These are phyloP conservation scores for Citrullus mucosospermus DNA, from an alignment of 306 rosid genomes.

Conservation along the genomic window DNA sequence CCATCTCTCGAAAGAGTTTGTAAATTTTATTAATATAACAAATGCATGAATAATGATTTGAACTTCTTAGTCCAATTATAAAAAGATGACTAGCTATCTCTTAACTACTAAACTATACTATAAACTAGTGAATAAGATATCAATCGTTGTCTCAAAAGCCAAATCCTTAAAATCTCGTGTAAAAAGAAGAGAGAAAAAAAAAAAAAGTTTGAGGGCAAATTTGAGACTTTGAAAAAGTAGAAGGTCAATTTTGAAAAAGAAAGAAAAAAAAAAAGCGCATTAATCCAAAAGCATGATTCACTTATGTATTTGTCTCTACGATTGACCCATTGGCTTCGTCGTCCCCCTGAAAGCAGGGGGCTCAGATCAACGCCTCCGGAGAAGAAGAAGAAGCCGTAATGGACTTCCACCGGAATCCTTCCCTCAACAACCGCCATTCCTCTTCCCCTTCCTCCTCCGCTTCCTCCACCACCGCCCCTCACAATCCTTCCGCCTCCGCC, in stretches of 20 bases:
- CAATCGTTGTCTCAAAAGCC: too few relatives aligned
- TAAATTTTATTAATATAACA: too few relatives aligned
- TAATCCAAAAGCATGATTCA: not conserved
- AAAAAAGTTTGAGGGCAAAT: not conserved
- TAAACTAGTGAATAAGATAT: too few relatives aligned
- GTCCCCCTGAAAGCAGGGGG: slow-evolving; percentile 5
- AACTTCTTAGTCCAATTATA: too few relatives aligned
- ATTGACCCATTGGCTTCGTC: slow-evolving; percentile 4
- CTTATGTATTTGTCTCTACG: not conserved
- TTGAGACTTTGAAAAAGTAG: not conserved
- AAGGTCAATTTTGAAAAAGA: not conserved
- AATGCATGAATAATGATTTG: too few relatives aligned
- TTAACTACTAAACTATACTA: too few relatives aligned
- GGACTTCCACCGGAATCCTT: slow-evolving; percentile 39
- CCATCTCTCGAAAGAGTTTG: too few relatives aligned
- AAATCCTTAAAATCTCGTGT: too few relatives aligned
- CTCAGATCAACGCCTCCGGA: not conserved
- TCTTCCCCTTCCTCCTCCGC: slow-evolving; percentile 25
- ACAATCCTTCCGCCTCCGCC: slow-evolving; percentile 11
- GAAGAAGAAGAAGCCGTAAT: slow-evolving; percentile 3
- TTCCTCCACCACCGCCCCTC: slow-evolving; percentile 13
- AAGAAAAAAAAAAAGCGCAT: too few relatives aligned
- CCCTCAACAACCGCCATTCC: slow-evolving; percentile 12
- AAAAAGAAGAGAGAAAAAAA: not conserved
- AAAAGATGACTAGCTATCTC: too few relatives aligned